These are phyloP conservation scores for Aspergillus fischeri DNA, from an alignment of 2,329 filamentous ascomycete species.

Conservation along the genomic window DNA sequence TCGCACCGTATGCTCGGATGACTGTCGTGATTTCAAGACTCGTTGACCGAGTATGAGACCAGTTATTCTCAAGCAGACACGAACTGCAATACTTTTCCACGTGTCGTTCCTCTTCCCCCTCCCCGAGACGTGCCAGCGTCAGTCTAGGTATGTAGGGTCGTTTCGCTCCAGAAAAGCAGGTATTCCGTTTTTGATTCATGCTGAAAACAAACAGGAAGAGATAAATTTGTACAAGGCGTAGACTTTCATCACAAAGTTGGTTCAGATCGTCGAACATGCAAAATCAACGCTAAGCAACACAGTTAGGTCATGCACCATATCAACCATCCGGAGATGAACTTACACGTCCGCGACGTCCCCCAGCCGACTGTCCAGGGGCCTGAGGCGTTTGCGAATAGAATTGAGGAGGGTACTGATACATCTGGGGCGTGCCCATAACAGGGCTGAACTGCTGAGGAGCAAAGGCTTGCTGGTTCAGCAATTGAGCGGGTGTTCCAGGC, in stretches of 20 bases:
- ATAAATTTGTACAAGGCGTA: conserved; percentile 36
- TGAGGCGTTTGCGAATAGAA: conserved; percentile 45
- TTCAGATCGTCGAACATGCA: conserved; percentile 25
- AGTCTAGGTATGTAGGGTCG: conserved; percentile 29
- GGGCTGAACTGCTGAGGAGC: conserved; percentile 44
- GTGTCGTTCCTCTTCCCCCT: conserved; percentile 22
- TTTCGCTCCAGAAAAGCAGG: conserved; percentile 30
- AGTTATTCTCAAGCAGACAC: conserved; percentile 10
- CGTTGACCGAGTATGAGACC: conserved; percentile 13
- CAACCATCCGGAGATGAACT: conserved; percentile 27
- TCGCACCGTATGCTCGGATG: conserved; percentile 2
- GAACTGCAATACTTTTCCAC: conserved; percentile 19
- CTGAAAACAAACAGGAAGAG: conserved; percentile 12
- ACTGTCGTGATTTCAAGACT: not conserved
- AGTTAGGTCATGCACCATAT: conserved; percentile 9
- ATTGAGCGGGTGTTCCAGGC: conserved; percentile 32
- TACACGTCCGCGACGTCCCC: conserved; percentile 53
- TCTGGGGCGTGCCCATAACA: conserved; percentile 39
- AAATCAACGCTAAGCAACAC: conserved; percentile 27
- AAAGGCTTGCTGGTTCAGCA: conserved; percentile 48
- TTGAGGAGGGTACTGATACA: conserved; percentile 53
- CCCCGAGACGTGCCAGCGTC: conserved; percentile 40
- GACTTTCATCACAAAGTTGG: conserved; percentile 21
- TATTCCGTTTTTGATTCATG: conserved; percentile 29
- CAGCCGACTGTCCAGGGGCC: conserved; percentile 41